Conservation (phyloP, 805 yeast genomes). For the Cyberlindnera samutprakarnensis region DNA sequence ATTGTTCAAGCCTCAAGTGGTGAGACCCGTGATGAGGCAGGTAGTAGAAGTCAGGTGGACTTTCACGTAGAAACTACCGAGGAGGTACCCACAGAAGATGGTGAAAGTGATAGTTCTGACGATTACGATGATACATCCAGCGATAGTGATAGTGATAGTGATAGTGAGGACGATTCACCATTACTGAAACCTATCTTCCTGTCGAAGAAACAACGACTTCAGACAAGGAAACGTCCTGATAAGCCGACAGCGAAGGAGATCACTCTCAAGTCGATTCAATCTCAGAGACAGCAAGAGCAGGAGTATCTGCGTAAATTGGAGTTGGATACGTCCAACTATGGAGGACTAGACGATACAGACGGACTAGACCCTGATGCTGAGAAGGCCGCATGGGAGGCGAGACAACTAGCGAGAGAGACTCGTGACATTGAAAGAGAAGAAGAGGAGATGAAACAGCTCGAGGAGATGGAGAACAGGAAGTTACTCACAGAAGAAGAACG, state of each 20-base stretch:
- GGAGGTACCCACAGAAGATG: constrained; percentile 5
- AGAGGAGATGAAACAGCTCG: constrained; percentile 20
- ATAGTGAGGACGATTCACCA: constrained; percentile 10
- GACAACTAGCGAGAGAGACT: constrained; percentile 38
- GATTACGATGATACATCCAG: constrained; percentile 8
- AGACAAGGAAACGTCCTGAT: not conserved
- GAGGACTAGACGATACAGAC: constrained; percentile 51
- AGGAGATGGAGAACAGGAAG: constrained; percentile 18
- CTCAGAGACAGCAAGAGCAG: constrained; percentile 19
- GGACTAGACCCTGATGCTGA: constrained; percentile 46
- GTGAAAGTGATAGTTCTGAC: constrained; percentile 6
- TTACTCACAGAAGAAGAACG: constrained; percentile 18
- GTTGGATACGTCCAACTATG: constrained; percentile 19
- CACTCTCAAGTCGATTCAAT: constrained; percentile 19
- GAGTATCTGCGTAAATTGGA: constrained; percentile 14
- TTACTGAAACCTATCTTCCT: constrained; percentile 22
- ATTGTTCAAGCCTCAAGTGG: not conserved
- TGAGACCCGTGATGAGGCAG: constrained; percentile 1
- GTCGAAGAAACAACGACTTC: constrained; percentile 9
- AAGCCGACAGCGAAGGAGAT: constrained; percentile 22
- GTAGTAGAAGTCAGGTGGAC: constrained; percentile 23
- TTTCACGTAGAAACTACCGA: constrained; percentile 4
- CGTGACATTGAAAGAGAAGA: constrained; percentile 15
- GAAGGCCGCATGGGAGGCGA: constrained; percentile 51
- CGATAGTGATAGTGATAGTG: constrained; percentile 7